Evolutionary conservation across 768 basidiomycete genomes (phyloP).

Genomic region (Mycena indigotica): DNA sequence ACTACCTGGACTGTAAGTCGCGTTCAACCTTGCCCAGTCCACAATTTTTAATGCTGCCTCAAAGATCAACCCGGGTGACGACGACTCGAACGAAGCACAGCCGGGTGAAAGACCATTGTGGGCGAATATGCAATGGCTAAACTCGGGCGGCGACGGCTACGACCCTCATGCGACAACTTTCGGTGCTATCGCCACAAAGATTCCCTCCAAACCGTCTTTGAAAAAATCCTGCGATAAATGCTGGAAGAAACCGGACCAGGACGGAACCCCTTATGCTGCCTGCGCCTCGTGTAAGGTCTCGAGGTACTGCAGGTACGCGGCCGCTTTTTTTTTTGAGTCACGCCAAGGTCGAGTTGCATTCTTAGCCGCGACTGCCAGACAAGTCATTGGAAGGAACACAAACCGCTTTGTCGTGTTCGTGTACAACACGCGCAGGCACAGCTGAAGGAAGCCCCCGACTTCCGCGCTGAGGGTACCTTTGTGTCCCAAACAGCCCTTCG

Average conservation of each 20-base stretch:
- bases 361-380: conserved; percentile 13
- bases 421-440: background rate
- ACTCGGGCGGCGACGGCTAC: conserved; percentile 14
- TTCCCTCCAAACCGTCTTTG: conserved; percentile 12
- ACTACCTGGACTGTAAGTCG: too few species aligned
- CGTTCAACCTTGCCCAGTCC: too few species aligned
- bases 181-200: conserved; percentile 11
- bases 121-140: conserved; percentile 9
- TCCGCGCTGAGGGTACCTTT: conserved; percentile 2
- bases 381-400: conserved; percentile 20
- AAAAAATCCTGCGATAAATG: conserved; percentile 14
- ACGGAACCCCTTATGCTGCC: background rate
- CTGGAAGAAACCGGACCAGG: conserved; percentile 9
- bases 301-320: conserved; percentile 13
- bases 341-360: background rate
- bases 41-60: background rate
- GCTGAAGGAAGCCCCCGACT: background rate
- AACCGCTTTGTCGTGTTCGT: conserved; percentile 1
- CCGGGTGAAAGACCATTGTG: background rate
- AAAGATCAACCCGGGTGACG: background rate
- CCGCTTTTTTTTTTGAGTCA: background rate
- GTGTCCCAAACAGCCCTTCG: conserved; percentile 14
- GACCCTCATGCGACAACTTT: conserved; percentile 11
- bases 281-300: conserved; percentile 12
- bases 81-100: background rate